Conservation (phyloP, 1,284 basidiomycete species). For the Pyrrhoderma lamaoense region DNA sequence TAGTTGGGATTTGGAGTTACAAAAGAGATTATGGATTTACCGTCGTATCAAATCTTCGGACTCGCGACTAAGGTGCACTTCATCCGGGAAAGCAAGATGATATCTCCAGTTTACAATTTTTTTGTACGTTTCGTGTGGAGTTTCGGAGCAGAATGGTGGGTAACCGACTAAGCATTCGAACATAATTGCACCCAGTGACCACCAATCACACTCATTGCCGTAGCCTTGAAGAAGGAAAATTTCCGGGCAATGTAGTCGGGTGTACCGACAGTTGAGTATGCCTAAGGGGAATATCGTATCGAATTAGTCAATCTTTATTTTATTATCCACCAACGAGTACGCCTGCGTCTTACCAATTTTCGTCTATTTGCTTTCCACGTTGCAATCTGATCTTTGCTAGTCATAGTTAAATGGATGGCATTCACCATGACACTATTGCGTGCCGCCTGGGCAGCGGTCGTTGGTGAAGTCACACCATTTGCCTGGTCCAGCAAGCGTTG, state of each 20-base stretch:
- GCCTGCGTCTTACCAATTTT: slow-evolving; percentile 70
- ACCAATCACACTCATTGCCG: slow-evolving; percentile 98
- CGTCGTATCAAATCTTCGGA: slow-evolving; percentile 86
- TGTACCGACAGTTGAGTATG: slow-evolving; percentile 97
- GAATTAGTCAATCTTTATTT: not conserved
- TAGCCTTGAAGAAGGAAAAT: slow-evolving; percentile 98
- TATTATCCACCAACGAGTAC: too few relatives aligned
- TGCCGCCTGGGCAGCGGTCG: slow-evolving; percentile 40
- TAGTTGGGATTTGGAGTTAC: not conserved
- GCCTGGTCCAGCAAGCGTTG: slow-evolving; percentile 71
- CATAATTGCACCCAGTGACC: slow-evolving; percentile 96
- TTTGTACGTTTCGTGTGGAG: slow-evolving; percentile 96
- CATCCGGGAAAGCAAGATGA: slow-evolving; percentile 91
- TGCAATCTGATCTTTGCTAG: slow-evolving; percentile 86
- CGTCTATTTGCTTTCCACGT: slow-evolving; percentile 99
- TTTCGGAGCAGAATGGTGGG: slow-evolving; percentile 97
- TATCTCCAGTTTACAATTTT: slow-evolving; percentile 96
- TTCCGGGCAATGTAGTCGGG: slow-evolving; percentile 99
- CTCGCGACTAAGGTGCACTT: slow-evolving; percentile 89
- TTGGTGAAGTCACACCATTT: slow-evolving; percentile 35
- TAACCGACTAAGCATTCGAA: slow-evolving; percentile 98
- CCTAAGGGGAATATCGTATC: slow-evolving; percentile 38
- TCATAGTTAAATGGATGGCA: slow-evolving; percentile 92
- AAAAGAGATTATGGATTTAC: slow-evolving; percentile 30
- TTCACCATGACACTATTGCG: slow-evolving; percentile 95